Evolutionary conservation across 306 rosid species (phyloP).

Genomic region (Glycine soja): DNA sequence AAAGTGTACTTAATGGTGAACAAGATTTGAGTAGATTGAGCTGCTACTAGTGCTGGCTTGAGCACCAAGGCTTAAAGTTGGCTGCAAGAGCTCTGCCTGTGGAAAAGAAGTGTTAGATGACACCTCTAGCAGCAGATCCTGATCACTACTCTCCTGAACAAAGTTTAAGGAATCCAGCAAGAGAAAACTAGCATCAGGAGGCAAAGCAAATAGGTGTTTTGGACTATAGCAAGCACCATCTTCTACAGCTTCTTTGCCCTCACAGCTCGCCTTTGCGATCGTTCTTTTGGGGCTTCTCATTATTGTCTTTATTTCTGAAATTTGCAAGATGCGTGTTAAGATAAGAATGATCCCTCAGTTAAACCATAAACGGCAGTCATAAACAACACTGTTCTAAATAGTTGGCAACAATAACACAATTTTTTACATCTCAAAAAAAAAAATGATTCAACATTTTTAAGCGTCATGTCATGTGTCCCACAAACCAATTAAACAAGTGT

Average conservation of each 20-base stretch:
- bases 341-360: conserved; percentile 31
- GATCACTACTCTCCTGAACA: conserved; percentile 75
- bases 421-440: not conserved
- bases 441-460: not conserved
- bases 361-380: conserved; percentile 8
- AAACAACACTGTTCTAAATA: conserved; percentile 12
- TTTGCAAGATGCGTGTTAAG: conserved; percentile 36
- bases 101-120: conserved; percentile 87
- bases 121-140: conserved; percentile 81
- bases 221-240: conserved; percentile 84
- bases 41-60: conserved; percentile 90
- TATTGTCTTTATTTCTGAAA: conserved; percentile 76
- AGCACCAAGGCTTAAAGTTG: conserved; percentile 63
- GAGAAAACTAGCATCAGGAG: conserved; percentile 78
- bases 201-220: conserved; percentile 81
- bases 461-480: too few species aligned
- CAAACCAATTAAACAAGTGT: too few species aligned
- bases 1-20: conserved; percentile 52
- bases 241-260: conserved; percentile 69
- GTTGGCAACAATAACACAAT: not conserved
- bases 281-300: conserved; percentile 87
- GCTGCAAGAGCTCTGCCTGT: conserved; percentile 87
- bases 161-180: conserved; percentile 73
- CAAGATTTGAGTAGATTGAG: conserved; percentile 63
- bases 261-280: conserved; percentile 58